Percentiles rank a stretch among this genome's conserved stretches.
Evolutionary conservation across 345 rosid species (phyloP).

Genomic region (Populus pruinosa): DNA sequence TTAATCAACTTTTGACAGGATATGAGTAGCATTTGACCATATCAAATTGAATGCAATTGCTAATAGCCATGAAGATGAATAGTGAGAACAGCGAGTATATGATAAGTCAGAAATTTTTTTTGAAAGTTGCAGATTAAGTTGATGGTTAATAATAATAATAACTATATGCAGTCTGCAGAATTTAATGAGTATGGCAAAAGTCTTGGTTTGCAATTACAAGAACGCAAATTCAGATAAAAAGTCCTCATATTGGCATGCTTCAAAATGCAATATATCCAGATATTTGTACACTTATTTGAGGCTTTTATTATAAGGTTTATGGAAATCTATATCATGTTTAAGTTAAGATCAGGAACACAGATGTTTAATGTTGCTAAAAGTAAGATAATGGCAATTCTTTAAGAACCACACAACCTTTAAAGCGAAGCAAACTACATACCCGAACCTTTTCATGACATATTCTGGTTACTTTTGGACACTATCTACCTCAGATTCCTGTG

Average conservation of each 20-base stretch:
- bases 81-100: too few species aligned
- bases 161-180: too few species aligned
- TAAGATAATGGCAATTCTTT: not conserved
- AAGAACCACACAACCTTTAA: not conserved
- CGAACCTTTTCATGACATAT: not conserved
- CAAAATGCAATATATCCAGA: not conserved
- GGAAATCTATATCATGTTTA: not conserved
- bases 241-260: not conserved
- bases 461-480: not conserved
- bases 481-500: slow-evolving; percentile 16
- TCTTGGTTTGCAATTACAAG: too few species aligned
- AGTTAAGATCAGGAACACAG: not conserved
- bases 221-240: too few species aligned
- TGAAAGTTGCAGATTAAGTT: too few species aligned
- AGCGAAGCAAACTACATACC: not conserved
- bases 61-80: too few species aligned
- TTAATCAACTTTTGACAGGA: too few species aligned
- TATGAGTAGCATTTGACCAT: too few species aligned
- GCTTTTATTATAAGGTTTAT: too few species aligned
- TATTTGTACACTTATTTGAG: not conserved
- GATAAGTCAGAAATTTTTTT: accelerated
- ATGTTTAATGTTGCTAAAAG: not conserved
- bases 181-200: too few species aligned
- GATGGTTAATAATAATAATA: too few species aligned
- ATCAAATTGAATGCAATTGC: too few species aligned